Base-by-base conservation (phyloP, 345 rosid genomes). In the Dimocarpus longan region DNA sequence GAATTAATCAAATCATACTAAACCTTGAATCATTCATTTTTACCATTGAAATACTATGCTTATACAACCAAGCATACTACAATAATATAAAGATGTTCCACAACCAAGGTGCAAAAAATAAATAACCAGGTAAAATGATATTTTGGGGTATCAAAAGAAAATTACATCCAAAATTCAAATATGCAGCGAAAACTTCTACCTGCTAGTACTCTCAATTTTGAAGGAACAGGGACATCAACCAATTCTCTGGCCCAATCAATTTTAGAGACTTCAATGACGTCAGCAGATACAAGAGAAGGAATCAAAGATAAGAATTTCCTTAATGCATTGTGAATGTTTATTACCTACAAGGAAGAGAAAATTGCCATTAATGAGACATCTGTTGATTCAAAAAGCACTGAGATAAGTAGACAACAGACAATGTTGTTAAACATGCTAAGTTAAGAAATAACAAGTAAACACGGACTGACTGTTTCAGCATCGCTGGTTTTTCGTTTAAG, bases 401-500 rank as follows among this genome's bases (percentile, higher is more conserved):
- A 40, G 78, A 63, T 40, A 40, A 68, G 22, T 42, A 6, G 28
- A 54, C 69, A 73, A 75, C 15, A 18, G 37, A 71, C 15, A 74
- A 44, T 40, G 63, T 48, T 54, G 32, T 40, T 39, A 71, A 73
- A 75, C 28, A 82, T 42, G 40, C 65, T 59, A 68, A 40, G 69
- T 52, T 71, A 10, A n/a, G 12, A 62, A 68, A 44, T 15, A 15
- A 70, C 48, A 60, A 70, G 56, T 44, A 56, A 50, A 71, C 39
- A 59, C 75, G 52, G 62, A 82, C 97, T 84, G 37, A 90, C 96
- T 11, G 88, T 87, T 56, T 95, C 94, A 75, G 95, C 90, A 78
- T 93, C 93, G 69, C 96, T 90, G 72, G 84, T 80, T 84, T 93
- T 93, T 57, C 87, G 90, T 88, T 92, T 94, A 66, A 92, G 90